phyloP scores from a whole-genome alignment of 2,329 filamentous ascomycete species.

The Calonectria crousiana region DNA sequence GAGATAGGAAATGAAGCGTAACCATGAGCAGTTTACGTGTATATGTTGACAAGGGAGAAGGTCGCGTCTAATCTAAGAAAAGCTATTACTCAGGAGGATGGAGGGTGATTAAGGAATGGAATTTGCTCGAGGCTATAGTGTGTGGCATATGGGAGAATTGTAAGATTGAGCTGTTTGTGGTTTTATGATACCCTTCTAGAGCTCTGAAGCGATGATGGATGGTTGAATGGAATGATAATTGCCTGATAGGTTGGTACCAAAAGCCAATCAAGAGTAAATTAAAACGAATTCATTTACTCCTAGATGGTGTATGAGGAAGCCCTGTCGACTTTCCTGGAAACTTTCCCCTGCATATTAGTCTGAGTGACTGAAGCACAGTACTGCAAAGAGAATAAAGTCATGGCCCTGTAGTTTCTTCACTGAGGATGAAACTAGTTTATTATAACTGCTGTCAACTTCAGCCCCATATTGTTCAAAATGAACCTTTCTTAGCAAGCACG shows the following conservation, averaged over 20 bases:
- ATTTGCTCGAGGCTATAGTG: not conserved
- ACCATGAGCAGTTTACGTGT: not conserved
- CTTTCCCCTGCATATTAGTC: not conserved
- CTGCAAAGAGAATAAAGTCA: not conserved
- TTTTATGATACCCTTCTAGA: constrained; percentile 26
- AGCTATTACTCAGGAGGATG: not conserved
- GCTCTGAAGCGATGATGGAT: constrained; percentile 1
- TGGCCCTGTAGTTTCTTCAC: not conserved
- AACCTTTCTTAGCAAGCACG: not conserved
- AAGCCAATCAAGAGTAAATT: not conserved
- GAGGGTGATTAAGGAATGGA: not conserved
- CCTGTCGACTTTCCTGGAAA: not conserved
- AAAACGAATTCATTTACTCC: not conserved
- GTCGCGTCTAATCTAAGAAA: not conserved
- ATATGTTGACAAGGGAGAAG: not conserved
- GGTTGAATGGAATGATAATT: not conserved
- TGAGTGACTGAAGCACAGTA: not conserved
- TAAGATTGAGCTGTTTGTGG: constrained; percentile 12
- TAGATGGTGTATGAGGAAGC: not conserved
- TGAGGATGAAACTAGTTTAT: not conserved
- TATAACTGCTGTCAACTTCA: not conserved
- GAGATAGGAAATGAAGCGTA: constrained; percentile 24
- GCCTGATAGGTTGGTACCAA: not conserved
- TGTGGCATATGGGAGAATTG: not conserved
- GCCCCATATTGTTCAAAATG: not conserved